Conservation (phyloP, 169 alveolate genomes). For the Cryptosporidium baileyi region DNA sequence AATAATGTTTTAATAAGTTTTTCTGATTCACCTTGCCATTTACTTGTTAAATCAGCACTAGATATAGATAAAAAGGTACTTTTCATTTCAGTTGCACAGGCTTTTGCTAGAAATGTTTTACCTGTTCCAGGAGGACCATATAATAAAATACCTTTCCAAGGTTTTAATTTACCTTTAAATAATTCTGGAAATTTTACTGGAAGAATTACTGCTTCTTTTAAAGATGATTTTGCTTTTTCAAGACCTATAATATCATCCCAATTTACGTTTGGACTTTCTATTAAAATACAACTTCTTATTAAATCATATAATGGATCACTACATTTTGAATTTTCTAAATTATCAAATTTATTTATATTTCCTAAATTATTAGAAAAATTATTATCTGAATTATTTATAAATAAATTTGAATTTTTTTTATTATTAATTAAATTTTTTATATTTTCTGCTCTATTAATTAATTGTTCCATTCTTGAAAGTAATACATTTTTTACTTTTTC, state of each 20-base stretch:
- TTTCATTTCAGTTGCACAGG: constrained; percentile 98
- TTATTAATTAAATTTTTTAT: constrained; percentile 18
- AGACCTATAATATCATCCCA: constrained; percentile 97
- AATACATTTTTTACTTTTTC: constrained; percentile 32
- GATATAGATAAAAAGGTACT: constrained; percentile 94
- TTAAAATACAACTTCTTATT: constrained; percentile 80
- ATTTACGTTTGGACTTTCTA: constrained; percentile 89
- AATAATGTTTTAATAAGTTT: constrained; percentile 91
- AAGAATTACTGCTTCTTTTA: constrained; percentile 93
- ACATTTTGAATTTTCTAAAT: not conserved
- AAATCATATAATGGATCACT: constrained; percentile 73
- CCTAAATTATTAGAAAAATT: not conserved
- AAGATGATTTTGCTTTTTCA: constrained; percentile 90
- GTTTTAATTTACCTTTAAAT: constrained; percentile 87
- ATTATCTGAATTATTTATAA: not conserved
- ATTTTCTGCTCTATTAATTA: constrained; percentile 59
- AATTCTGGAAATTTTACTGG: constrained; percentile 95
- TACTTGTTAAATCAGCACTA: constrained; percentile 96
- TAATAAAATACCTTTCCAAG: constrained; percentile 90
- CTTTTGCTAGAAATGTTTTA: constrained; percentile 97
- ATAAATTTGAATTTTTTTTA: not conserved
- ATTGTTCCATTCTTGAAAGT: constrained; percentile 59
- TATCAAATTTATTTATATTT: not conserved
- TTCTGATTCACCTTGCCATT: constrained; percentile 99
- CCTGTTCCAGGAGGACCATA: constrained; percentile 99